Evolutionary conservation across 2,329 filamentous ascomycete species (phyloP).

Genomic region (Clarireedia paspali): DNA sequence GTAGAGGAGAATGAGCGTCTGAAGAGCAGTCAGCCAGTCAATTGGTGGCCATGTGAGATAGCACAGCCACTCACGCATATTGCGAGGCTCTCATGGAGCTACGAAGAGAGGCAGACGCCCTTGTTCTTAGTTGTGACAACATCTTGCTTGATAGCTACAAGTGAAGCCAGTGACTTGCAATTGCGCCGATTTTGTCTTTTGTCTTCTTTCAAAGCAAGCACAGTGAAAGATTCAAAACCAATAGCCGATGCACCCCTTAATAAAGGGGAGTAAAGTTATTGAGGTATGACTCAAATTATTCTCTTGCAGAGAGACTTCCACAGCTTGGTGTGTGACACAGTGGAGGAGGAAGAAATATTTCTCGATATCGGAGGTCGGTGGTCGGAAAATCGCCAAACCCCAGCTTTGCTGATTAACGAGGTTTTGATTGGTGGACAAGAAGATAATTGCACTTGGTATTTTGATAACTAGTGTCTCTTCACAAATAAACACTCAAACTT

Average conservation of each 20-base stretch:
- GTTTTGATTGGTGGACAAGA: not conserved
- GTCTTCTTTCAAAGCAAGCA: not conserved
- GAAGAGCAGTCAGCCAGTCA: conserved; percentile 11
- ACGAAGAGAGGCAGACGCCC: conserved; percentile 23
- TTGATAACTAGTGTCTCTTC: not conserved
- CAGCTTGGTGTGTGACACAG: not conserved
- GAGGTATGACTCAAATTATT: not conserved
- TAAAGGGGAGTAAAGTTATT: not conserved
- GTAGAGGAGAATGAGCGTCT: conserved; percentile 28
- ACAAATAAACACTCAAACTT: not conserved
- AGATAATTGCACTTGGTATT: not conserved
- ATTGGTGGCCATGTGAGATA: not conserved
- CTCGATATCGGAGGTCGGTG: conserved; percentile 8
- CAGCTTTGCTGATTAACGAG: conserved; percentile 3
- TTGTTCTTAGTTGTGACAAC: conserved; percentile 26
- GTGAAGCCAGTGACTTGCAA: conserved; percentile 6
- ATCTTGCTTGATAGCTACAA: conserved; percentile 10
- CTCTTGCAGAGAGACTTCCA: not conserved
- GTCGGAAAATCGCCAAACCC: not conserved
- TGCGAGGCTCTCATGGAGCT: conserved; percentile 24
- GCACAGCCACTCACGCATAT: conserved; percentile 23
- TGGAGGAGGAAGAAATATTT: conserved; percentile 7
- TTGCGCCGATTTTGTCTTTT: not conserved
- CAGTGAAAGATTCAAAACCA: not conserved
- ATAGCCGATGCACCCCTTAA: not conserved